Base-by-base conservation (phyloP, 306 rosid genomes). In the Leucaena leucocephala region DNA sequence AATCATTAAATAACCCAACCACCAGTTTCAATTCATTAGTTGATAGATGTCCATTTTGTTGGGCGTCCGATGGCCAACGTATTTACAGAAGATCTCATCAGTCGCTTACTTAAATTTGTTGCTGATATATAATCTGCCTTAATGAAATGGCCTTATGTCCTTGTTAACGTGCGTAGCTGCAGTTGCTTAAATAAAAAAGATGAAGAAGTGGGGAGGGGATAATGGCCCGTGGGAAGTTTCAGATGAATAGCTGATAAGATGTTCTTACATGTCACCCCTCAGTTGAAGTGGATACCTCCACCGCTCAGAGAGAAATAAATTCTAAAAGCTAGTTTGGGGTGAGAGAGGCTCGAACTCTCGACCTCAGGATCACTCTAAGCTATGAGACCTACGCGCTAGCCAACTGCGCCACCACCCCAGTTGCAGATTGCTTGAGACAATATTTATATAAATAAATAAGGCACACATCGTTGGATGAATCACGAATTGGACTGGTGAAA, bases 341-440 rank as follows among this genome's bases (percentile, higher is more conserved):
- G 92, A 89, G 90, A 89, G 87, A 89, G 92, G 92, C 92, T 86
- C 88, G 90, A 89, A 86, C 27, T 27, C 27, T 27, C 27, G 27
- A 27, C 90, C 92, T 86, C 90, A 89, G 92, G 92, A 89, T 89
- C 0, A 78, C 92, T 89, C 92, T 58, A 39, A 80, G 90, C 90
- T 85, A 89, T 89, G 88, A 89, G 93, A 89, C 90, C 90, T 86
- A 86, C 92, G 86, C 88, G 90, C 88, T 84, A 84, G 88, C 90
- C 88, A 86, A 89, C 92, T 86, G 92, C 92, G 90, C 92, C 90
- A 89, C 92, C 88, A 81, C 90, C 88, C 92, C 79, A 27, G 27
- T 27, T 27, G 27, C 1, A 27, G 27, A 27, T 27, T 27, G 27
- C 1, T 27, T 1, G 1, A 27, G 27, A 27, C 27, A 27, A 0